Percentiles rank a stretch among this genome's conserved stretches.
These are phyloP conservation scores for Hypsizygus ulmarius DNA, from an alignment of 1,284 basidiomycete species.

Conservation along the genomic window DNA sequence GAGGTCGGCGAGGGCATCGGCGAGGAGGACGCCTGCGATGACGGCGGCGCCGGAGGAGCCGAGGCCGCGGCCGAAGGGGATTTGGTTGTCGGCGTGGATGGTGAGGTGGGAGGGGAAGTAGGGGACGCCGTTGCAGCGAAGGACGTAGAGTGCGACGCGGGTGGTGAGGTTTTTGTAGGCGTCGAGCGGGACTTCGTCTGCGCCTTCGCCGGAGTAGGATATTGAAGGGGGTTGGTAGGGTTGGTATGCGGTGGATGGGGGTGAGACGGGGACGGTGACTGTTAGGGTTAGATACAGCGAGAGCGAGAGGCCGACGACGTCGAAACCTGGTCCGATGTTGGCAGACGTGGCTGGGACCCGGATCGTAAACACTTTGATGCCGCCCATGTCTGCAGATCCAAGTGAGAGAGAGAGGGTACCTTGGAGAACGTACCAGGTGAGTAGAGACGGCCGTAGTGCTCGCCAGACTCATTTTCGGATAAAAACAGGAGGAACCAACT, in stretches of 20 bases:
- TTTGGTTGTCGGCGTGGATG: constrained; percentile 88
- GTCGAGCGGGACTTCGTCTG: constrained; percentile 88
- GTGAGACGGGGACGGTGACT: constrained; percentile 46
- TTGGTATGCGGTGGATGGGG: constrained; percentile 30
- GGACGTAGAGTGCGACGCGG: constrained; percentile 96
- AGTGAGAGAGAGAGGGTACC: too few species aligned
- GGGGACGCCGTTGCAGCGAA: constrained; percentile 79
- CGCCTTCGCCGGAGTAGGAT: constrained; percentile 86
- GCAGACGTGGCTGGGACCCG: constrained; percentile 94
- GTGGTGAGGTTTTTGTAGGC: constrained; percentile 97
- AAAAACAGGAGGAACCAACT: neutral
- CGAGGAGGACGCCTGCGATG: constrained; percentile 92
- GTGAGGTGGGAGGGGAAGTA: constrained; percentile 73
- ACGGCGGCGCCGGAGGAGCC: constrained; percentile 98
- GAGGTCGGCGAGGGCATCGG: constrained; percentile 79
- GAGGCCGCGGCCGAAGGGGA: constrained; percentile 96
- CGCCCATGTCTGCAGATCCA: constrained; percentile 21
- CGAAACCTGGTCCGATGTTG: constrained; percentile 98
- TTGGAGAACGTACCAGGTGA: too few species aligned
- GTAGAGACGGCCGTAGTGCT: too few species aligned
- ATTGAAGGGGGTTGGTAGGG: constrained; percentile 60
- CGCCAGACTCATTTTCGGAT: neutral
- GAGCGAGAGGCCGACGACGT: constrained; percentile 96
- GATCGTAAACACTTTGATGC: constrained; percentile 53
- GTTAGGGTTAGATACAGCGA: constrained; percentile 83